Evolutionary conservation across 2,329 filamentous ascomycete species (phyloP), one percentile per base, ranked within the genome.

Genomic region (Xylaria sp.): DNA sequence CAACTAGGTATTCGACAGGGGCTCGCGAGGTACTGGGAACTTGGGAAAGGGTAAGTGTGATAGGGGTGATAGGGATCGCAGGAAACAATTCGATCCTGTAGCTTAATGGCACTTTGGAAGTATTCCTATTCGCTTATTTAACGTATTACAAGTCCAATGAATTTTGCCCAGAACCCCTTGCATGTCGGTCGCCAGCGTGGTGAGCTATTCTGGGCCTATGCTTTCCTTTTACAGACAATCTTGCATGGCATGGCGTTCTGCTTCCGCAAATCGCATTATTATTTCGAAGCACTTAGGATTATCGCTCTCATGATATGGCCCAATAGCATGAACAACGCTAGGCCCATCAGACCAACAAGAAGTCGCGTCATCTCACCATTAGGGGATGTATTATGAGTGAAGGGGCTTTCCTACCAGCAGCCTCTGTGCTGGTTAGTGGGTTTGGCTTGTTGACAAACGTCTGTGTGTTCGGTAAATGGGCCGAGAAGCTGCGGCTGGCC

Each of bases 381-480:
- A 39, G 57, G 52, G 55, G 32, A 58, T 23, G 18, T 8, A 23
- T 55, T 55, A 53, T 45, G 30, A 53, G 30, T 28, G 50, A 32
- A 55, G n/a, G 28, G 52, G 46, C 23, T 58, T 61, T 39, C 39
- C 23, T 28, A 46, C 39, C 13, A 45, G 39, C 48, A 15, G 28
- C 50, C 52, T 50, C 18, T 30, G 39, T 39, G 32, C 30, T 60
- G 45, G 57, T 60, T n/a, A n/a, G n/a, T n/a, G n/a, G 32, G 45
- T 23, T 48, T 62, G 34, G 36, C 58, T 48, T 4, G 36, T 58
- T 50, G 53, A 56, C 25, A 41, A 45, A 20, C 20, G 67, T 69
- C 60, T 48, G 66, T 69, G 67, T 69, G 55, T 25, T 63, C 63
- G 67, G 67, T 48, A 50, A 69, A 66, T 60, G 50, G 63, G 60